Evolutionary conservation across 1,139 yeast genomes (phyloP), one percentile per base, ranked within the genome.

Genomic region (Yamadazyma spencermartinsiae): DNA sequence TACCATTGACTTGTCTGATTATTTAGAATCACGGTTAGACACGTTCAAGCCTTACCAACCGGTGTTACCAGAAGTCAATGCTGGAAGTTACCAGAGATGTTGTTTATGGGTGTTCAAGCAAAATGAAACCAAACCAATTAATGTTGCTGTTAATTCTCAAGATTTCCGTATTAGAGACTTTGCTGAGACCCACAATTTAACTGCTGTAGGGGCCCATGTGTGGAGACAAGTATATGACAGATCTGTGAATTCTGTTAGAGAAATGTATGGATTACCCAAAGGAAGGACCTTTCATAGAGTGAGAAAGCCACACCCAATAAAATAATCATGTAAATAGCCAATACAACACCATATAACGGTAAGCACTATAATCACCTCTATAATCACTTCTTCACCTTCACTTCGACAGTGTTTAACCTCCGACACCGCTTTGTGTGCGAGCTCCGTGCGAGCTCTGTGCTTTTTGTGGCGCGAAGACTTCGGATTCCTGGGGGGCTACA

Each of bases 71-170:
- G 98, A 90, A 58, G 86, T 86, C 65, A 92, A 94, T 60, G 74
- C 85, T 6, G 53, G 53, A 2, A 86, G 86, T 21, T 69, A 70
- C 24, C 97, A 92, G 63, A 79, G 98, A 62, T 83, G 86, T 41
- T 81, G 88, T 41, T 79, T 88, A 35, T 89, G 98, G 96, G 95
- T 88, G 2, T 86, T 89, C 63, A 80, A 89, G 63, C 98, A 92
- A 62, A 41, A 52, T 2, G 51, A 50, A 8, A 48, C 45, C 34
- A 45, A 61, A 33, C 38, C 45, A 3, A 38, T 55, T 5, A 40
- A 38, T 8, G 44, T 48, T 15, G 34, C 29, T 26, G 18, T 28
- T 4, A 46, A 54, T 21, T 63, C 80, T 46, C 74, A 73, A 11
- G 55, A 65, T 37, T 92, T 92, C 55, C 79, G 88, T 52, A 82